Percentiles rank a stretch among this genome's conserved stretches.
Evolutionary conservation across 345 rosid species (phyloP).

Genomic region (Lumnitzera racemosa): DNA sequence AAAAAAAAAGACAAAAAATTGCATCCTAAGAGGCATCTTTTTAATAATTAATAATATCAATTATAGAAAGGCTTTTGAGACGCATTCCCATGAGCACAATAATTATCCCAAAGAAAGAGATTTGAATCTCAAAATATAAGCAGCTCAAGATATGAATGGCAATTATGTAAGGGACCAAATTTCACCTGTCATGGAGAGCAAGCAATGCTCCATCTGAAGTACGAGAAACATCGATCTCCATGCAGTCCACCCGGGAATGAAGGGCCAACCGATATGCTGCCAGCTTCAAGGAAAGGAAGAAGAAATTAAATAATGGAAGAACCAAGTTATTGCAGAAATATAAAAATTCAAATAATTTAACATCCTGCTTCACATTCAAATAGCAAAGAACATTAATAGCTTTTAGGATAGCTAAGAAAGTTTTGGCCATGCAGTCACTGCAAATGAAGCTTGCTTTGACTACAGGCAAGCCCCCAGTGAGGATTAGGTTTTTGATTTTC

Average conservation of each 20-base stretch:
- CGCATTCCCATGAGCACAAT: too few relatives aligned
- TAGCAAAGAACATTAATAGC: neutral
- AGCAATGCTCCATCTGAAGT: constrained; percentile 80
- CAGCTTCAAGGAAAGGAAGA: constrained; percentile 37
- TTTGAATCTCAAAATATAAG: too few relatives aligned
- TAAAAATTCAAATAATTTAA: neutral
- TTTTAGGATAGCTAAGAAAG: neutral
- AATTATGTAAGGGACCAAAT: constrained; percentile 9
- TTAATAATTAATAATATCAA: too few relatives aligned
- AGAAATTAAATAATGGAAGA: constrained; percentile 7
- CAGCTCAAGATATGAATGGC: neutral
- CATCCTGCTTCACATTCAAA: neutral
- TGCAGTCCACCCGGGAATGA: constrained; percentile 73
- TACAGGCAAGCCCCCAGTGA: neutral
- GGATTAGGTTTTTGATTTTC: neutral
- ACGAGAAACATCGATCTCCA: constrained; percentile 93
- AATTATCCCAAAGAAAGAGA: too few relatives aligned
- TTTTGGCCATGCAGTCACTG: neutral
- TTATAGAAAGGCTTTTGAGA: too few relatives aligned
- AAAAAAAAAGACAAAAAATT: too few relatives aligned
- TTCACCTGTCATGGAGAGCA: constrained; percentile 87
- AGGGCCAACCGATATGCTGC: constrained; percentile 67
- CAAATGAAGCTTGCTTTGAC: neutral
- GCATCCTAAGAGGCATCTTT: too few relatives aligned
- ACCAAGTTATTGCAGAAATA: neutral